Evolutionary conservation across 768 basidiomycete species (phyloP).

Genomic region (Mycena indigotica): DNA sequence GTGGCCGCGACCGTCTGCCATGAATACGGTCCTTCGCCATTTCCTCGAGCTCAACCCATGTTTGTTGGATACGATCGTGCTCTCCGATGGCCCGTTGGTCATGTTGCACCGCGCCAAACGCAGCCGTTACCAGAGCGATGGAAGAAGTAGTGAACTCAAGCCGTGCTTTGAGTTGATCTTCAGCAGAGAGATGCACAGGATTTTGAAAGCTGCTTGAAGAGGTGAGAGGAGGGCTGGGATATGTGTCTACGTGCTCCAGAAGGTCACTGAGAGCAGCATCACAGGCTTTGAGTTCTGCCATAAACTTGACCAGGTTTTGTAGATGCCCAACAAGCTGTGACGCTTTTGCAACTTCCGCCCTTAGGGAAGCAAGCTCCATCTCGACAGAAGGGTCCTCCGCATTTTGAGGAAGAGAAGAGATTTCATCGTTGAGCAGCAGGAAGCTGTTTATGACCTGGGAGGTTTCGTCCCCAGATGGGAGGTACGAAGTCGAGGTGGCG

Average conservation of each 20-base stretch:
- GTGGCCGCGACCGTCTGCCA: slow-evolving; percentile 64
- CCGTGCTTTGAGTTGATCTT: slow-evolving; percentile 67
- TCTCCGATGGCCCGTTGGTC: slow-evolving; percentile 67
- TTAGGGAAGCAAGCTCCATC: slow-evolving; percentile 64
- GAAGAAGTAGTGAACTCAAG: slow-evolving; percentile 61
- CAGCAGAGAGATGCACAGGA: slow-evolving; percentile 48
- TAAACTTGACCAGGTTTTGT: slow-evolving; percentile 56
- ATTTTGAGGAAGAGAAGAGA: slow-evolving; percentile 47
- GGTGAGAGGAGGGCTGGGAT: slow-evolving; percentile 59
- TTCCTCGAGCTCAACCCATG: slow-evolving; percentile 78
- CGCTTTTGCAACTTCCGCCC: slow-evolving; percentile 57
- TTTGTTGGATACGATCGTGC: slow-evolving; percentile 68
- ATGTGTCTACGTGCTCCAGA: slow-evolving; percentile 84
- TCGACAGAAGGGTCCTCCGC: slow-evolving; percentile 45
- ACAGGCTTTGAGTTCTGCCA: slow-evolving; percentile 51
- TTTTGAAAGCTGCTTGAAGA: slow-evolving; percentile 54
- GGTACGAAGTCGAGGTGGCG: slow-evolving; percentile 38
- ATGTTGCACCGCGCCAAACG: slow-evolving; percentile 45
- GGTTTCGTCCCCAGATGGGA: slow-evolving; percentile 56
- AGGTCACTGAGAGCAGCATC: slow-evolving; percentile 83
- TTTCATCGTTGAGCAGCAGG: slow-evolving; percentile 45
- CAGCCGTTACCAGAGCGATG: slow-evolving; percentile 49
- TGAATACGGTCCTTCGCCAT: slow-evolving; percentile 73
- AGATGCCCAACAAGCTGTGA: slow-evolving; percentile 52
- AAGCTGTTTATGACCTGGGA: slow-evolving; percentile 52